Conservation (phyloP, 441 rosid species). For the Metrosideros polymorpha region DNA sequence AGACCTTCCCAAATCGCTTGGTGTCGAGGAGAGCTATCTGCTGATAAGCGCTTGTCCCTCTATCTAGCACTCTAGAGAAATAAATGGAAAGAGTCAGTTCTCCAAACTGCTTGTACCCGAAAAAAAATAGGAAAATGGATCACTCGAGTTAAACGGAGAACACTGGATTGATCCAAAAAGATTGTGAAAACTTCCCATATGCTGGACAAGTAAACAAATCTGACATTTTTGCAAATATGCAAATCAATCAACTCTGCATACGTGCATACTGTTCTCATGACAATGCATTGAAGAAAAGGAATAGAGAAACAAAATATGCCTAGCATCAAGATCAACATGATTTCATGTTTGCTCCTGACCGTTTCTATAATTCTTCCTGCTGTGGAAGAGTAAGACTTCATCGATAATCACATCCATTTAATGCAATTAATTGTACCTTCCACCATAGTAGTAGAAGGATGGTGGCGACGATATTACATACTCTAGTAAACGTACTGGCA, state of each 20-base stretch:
- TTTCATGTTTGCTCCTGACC: background rate
- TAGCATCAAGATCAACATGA: background rate
- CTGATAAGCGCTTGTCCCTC: slow-evolving; percentile 67
- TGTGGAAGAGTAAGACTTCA: background rate
- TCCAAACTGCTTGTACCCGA: background rate
- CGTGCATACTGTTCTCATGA: background rate
- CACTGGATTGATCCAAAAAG: background rate
- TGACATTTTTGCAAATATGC: background rate
- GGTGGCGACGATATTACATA: background rate
- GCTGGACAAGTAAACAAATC: background rate
- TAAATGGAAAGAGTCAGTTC: background rate
- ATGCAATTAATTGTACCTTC: background rate
- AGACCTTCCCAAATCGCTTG: slow-evolving; percentile 79
- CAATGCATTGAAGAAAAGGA: background rate
- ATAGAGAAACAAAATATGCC: background rate
- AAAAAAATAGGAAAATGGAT: background rate
- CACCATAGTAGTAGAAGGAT: background rate
- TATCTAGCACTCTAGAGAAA: slow-evolving; percentile 53
- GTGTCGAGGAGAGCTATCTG: slow-evolving; percentile 84
- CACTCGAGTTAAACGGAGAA: background rate
- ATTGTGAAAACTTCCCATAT: background rate
- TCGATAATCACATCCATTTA: background rate
- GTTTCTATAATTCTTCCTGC: background rate
- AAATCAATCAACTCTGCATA: background rate
- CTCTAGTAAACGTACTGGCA: background rate